These are phyloP conservation scores for Kodamaea fungicola DNA, from an alignment of 1,139 yeast genomes.

Conservation along the genomic window DNA sequence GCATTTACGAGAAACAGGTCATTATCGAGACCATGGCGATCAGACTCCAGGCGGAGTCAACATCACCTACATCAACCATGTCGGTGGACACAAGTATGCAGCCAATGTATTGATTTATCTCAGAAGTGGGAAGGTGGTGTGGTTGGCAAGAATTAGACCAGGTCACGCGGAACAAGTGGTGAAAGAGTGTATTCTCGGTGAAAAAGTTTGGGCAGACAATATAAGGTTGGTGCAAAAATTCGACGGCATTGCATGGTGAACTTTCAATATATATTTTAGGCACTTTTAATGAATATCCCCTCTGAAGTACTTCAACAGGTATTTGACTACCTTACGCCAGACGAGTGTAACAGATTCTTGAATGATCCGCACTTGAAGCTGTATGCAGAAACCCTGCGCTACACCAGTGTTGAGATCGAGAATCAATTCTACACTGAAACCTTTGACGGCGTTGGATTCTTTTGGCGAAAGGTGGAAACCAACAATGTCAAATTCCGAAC, in stretches of 20 bases:
- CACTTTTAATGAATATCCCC: too few species aligned
- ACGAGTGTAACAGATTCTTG: too few species aligned
- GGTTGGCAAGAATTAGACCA: constrained; percentile 88
- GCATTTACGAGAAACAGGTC: constrained; percentile 65
- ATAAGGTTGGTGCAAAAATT: constrained; percentile 61
- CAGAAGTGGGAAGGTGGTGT: constrained; percentile 70
- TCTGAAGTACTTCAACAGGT: too few species aligned
- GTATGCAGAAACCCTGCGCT: too few species aligned
- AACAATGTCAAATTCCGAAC: too few species aligned
- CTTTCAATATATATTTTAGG: too few species aligned
- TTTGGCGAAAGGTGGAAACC: too few species aligned
- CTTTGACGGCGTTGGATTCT: too few species aligned
- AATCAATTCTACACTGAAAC: too few species aligned
- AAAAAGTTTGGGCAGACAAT: constrained; percentile 67
- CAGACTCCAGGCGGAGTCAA: constrained; percentile 69
- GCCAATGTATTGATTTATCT: constrained; percentile 82
- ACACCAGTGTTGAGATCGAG: too few species aligned
- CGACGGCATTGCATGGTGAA: constrained; percentile 52
- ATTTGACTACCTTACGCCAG: too few species aligned
- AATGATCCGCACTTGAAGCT: too few species aligned
- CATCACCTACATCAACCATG: constrained; percentile 73
- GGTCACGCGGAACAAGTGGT: constrained; percentile 69
- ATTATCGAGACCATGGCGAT: constrained; percentile 73
- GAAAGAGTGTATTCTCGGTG: constrained; percentile 61
- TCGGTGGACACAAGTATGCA: constrained; percentile 93